Evolutionary conservation across 2,329 filamentous ascomycete species (phyloP).

Genomic region (Xylaria sp.): DNA sequence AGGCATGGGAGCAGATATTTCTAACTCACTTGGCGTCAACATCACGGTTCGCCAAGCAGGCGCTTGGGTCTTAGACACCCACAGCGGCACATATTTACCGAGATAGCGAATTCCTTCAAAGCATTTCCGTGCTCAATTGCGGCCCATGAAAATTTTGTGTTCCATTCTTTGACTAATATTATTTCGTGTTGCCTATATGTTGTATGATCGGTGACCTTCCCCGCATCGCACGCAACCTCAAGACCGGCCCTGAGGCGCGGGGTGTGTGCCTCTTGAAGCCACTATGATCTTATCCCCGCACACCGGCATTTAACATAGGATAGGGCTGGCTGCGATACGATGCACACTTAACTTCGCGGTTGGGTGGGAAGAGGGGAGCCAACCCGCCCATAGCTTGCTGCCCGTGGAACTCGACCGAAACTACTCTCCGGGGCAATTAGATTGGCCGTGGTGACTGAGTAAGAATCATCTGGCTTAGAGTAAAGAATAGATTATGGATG

Average conservation of each 20-base stretch:
- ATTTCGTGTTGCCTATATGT: conserved; percentile 1
- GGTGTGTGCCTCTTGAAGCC: conserved; percentile 7
- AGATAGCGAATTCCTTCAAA: not conserved
- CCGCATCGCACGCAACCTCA: conserved; percentile 13
- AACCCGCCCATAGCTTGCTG: not conserved
- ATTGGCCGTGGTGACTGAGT: not conserved
- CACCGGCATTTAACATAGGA: conserved; percentile 5
- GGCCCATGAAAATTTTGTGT: not conserved
- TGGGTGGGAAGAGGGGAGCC: not conserved
- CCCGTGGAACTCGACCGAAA: not conserved
- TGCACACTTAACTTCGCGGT: not conserved
- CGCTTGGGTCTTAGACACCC: not conserved
- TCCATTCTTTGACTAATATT: not conserved
- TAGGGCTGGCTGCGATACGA: no score
- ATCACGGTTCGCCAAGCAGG: not conserved
- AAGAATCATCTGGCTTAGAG: not conserved
- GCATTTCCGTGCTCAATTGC: not conserved
- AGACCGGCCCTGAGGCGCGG: conserved; percentile 1
- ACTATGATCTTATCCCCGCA: conserved; percentile 12
- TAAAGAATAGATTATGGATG: not conserved
- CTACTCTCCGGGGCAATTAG: not conserved
- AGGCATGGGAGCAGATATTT: not conserved
- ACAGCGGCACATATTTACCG: not conserved
- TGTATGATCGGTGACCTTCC: not conserved
- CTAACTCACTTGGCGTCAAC: not conserved